Percentiles rank a stretch among this genome's conserved stretches.
These are phyloP conservation scores for Lyophyllum atratum DNA, from an alignment of 768 basidiomycete species.

Conservation along the genomic window DNA sequence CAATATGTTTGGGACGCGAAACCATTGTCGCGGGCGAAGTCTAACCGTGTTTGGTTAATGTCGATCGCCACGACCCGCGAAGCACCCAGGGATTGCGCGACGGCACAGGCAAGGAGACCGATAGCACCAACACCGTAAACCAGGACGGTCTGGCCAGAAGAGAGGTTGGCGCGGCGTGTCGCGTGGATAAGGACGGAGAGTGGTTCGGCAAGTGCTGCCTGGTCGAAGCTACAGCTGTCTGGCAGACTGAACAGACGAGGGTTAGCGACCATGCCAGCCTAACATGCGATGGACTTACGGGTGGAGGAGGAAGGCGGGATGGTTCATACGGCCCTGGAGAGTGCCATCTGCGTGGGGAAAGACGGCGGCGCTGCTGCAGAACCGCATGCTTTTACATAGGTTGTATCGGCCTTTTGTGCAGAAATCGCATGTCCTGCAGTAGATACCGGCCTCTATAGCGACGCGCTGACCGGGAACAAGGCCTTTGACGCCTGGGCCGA, in stretches of 20 bases:
- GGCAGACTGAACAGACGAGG: slow-evolving; percentile 56
- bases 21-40: slow-evolving; percentile 74
- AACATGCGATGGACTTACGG: slow-evolving; percentile 62
- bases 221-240: slow-evolving; percentile 71
- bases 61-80: slow-evolving; percentile 75
- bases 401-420: slow-evolving; percentile 86
- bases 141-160: slow-evolving; percentile 69
- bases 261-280: neutral
- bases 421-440: slow-evolving; percentile 75
- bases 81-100: slow-evolving; percentile 74
- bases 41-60: slow-evolving; percentile 80
- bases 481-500: slow-evolving; percentile 68
- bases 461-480: slow-evolving; percentile 82
- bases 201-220: slow-evolving; percentile 90
- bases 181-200: slow-evolving; percentile 86
- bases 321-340: slow-evolving; percentile 84
- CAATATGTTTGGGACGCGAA: slow-evolving; percentile 78
- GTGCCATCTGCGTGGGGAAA: slow-evolving; percentile 95
- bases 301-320: slow-evolving; percentile 83
- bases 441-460: slow-evolving; percentile 91
- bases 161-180: slow-evolving; percentile 43
- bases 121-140: slow-evolving; percentile 94
- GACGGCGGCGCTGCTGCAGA: slow-evolving; percentile 87
- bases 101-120: slow-evolving; percentile 84
- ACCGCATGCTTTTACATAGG: slow-evolving; percentile 88